Conservation (phyloP, 2,329 filamentous ascomycete species). For the Diaporthe australafricana region DNA sequence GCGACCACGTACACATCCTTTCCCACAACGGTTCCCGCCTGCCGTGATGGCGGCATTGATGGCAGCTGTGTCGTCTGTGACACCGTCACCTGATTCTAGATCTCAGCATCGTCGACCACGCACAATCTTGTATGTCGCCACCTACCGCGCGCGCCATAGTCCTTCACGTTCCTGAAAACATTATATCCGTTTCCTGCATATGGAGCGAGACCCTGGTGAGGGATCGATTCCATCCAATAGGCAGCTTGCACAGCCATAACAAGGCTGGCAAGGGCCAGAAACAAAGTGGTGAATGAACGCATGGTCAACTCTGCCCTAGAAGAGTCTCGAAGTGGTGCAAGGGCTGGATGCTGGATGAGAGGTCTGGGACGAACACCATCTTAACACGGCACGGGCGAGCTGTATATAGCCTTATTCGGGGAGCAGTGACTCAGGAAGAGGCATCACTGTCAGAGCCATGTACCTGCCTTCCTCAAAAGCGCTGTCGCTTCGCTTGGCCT, state of each 20-base stretch:
- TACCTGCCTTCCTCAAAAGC: constrained; percentile 27
- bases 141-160: constrained; percentile 56
- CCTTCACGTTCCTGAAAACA: constrained; percentile 61
- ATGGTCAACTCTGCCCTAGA: constrained; percentile 39
- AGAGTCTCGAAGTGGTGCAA: not conserved
- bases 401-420: constrained; percentile 31
- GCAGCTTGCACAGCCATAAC: constrained; percentile 42
- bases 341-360: not conserved
- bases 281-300: constrained; percentile 42
- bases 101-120: constrained; percentile 1
- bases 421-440: not conserved
- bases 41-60: constrained; percentile 58
- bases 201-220: constrained; percentile 57
- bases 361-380: constrained; percentile 31
- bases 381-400: constrained; percentile 12
- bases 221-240: constrained; percentile 48
- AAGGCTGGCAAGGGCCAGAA: constrained; percentile 46
- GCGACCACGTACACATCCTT: constrained; percentile 53
- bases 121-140: not conserved
- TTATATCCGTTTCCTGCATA: constrained; percentile 53
- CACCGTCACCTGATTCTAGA: constrained; percentile 51
- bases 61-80: constrained; percentile 58
- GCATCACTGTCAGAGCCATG: not conserved
- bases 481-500: constrained; percentile 8
- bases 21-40: constrained; percentile 52